These are phyloP conservation scores for Pseudopyricularia cyperi DNA, from an alignment of 2,329 filamentous ascomycete genomes.

Conservation along the genomic window DNA sequence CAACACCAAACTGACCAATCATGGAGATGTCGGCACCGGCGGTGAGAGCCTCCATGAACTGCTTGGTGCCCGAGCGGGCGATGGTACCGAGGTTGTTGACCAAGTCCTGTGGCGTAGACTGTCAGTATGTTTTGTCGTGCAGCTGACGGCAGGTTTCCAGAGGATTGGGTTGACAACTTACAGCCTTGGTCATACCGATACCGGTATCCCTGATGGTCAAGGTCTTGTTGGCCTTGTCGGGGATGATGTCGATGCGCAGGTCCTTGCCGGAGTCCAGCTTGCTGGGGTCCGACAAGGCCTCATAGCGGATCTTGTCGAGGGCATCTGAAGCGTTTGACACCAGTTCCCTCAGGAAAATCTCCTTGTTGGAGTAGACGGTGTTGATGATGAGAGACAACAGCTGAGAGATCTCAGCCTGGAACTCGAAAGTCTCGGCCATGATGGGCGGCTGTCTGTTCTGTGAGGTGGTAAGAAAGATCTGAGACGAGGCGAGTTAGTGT, in stretches of 20 bases:
- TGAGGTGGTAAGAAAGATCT: background rate
- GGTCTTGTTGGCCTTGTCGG: constrained; percentile 94
- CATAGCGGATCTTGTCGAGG: constrained; percentile 99
- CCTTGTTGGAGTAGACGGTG: constrained; percentile 99
- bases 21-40: constrained; percentile 99
- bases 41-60: constrained; percentile 99
- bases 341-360: constrained; percentile 97
- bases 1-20: constrained; percentile 99
- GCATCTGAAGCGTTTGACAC: constrained; percentile 99
- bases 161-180: constrained; percentile 36
- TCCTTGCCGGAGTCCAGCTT: constrained; percentile 98
- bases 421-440: constrained; percentile 97
- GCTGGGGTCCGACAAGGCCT: constrained; percentile 90
- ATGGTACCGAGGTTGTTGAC: constrained; percentile 99
- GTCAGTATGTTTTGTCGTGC: background rate
- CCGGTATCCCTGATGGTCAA: constrained; percentile 94
- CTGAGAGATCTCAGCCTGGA: constrained; percentile 99
- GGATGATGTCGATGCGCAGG: constrained; percentile 97
- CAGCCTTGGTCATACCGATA: constrained; percentile 99
- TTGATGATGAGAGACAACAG: constrained; percentile 99
- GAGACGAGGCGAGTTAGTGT: background rate
- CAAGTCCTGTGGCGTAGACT: constrained; percentile 53
- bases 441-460: constrained; percentile 31
- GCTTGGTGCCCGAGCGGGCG: constrained; percentile 97
- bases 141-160: background rate